Base-by-base conservation (phyloP, 768 basidiomycete genomes). In the Xerocomellus intermedius region DNA sequence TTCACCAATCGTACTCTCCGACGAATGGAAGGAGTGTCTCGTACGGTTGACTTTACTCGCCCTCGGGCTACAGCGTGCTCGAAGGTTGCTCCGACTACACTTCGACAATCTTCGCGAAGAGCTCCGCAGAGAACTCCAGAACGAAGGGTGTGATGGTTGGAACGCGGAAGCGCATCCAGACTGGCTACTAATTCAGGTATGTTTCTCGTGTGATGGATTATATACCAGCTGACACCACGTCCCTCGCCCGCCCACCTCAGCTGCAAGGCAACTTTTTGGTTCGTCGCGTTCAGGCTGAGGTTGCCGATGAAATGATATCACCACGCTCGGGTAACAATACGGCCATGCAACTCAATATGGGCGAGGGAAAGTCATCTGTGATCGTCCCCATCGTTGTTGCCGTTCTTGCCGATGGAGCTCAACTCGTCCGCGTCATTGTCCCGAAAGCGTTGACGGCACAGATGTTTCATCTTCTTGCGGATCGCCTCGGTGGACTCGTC, bases 331-430 rank as follows among this genome's bases (percentile, higher is more conserved):
- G 56, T 3, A 16, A 57, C 8, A 83, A 78, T 45, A 74, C 75
- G 0, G 63, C 72, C 8, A 68, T 79, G 28, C 82, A 83, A 38
- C 74, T 83, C 17, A 81, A 83, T 44, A 84, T 83, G 82, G 82
- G 82, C 2, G 82, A 83, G 51, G 82, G 82, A 1, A 84, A 83
- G 55, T 74, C 75, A 2, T 76, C 74, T 0, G 75, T 75, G 2
- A 75, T 83, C 21, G 72, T 82, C 2, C 82, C 82, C 0, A 66
- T 82, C 32, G 65, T 73, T 2, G 67, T 70, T 0, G 59, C 72
- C 5, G 60, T 63, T 4, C 69, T 83, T 13, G 76, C 82, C 0
- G 69, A 83, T 58, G 74, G 77, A 1, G 16, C 68, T 3, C 74
- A 67, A 33, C 65, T 83, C 1, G 76, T 76, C 37, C 75, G 82